phyloP scores from a whole-genome alignment of 805 yeast genomes.

The Starmera amethionina region DNA sequence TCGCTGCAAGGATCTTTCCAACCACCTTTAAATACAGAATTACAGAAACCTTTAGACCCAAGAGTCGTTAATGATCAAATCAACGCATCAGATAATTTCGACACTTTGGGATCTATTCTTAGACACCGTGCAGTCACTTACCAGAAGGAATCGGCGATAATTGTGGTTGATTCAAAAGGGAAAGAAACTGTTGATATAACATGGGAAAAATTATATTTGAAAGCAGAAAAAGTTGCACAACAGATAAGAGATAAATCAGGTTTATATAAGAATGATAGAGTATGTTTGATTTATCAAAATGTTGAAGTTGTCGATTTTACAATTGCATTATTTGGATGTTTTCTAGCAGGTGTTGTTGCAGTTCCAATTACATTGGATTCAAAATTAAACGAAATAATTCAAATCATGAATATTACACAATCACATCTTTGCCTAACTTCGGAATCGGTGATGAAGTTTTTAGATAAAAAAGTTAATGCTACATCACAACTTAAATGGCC shows the following conservation, averaged over 20 bases:
- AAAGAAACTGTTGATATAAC: constrained; percentile 67
- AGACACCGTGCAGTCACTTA: constrained; percentile 62
- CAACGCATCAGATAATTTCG: constrained; percentile 33
- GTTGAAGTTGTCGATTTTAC: constrained; percentile 79
- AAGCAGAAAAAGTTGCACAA: constrained; percentile 83
- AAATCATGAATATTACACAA: constrained; percentile 63
- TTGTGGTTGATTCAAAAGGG: constrained; percentile 67
- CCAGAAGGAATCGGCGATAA: constrained; percentile 60
- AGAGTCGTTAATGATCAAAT: constrained; percentile 32
- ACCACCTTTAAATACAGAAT: constrained; percentile 16
- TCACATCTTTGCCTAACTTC: constrained; percentile 74
- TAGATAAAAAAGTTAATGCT: constrained; percentile 50
- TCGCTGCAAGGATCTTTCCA: constrained; percentile 22
- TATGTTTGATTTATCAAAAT: constrained; percentile 74
- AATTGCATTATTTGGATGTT: constrained; percentile 82
- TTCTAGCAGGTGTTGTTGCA: constrained; percentile 88
- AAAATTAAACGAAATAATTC: constrained; percentile 57
- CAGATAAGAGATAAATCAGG: constrained; percentile 66
- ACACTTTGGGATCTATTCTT: constrained; percentile 61
- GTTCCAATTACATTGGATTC: constrained; percentile 80
- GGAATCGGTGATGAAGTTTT: constrained; percentile 63
- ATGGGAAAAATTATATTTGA: constrained; percentile 82
- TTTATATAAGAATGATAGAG: constrained; percentile 73
- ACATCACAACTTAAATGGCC: constrained; percentile 57
- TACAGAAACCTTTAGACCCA: constrained; percentile 47